These are phyloP conservation scores for Rubia tinctorum DNA, from an alignment of 305 asterid genomes.

Conservation along the genomic window DNA sequence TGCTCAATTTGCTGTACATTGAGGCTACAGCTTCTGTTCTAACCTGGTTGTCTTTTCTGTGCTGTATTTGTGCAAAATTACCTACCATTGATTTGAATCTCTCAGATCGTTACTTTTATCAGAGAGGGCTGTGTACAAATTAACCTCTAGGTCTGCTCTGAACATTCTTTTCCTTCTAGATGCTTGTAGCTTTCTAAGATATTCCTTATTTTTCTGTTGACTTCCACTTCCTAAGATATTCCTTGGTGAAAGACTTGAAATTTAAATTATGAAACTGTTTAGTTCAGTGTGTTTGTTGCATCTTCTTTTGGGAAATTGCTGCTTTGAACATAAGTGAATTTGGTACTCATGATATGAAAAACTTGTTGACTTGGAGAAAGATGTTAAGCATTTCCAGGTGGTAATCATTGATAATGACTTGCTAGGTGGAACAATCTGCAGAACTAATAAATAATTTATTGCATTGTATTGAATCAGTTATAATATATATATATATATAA, in stretches of 20 bases:
- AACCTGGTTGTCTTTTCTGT: background rate
- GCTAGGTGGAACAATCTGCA: background rate
- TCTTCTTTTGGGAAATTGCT: background rate
- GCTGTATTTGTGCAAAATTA: background rate
- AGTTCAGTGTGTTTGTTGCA: background rate
- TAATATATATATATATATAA: background rate
- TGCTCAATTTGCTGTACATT: background rate
- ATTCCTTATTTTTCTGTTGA: background rate
- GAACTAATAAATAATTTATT: background rate
- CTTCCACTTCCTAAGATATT: background rate
- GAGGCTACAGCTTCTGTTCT: background rate
- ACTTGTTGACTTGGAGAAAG: background rate
- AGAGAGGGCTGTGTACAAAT: background rate
- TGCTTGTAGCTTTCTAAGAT: background rate
- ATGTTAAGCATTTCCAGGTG: background rate
- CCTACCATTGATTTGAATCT: background rate
- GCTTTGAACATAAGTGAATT: background rate
- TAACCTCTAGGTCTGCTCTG: background rate
- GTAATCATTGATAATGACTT: background rate
- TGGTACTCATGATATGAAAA: background rate
- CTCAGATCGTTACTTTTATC: background rate
- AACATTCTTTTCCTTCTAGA: background rate
- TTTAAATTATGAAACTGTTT: background rate
- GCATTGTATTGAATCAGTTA: background rate
- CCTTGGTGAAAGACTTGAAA: background rate